A percentile compares a stretch with the other conserved stretches of the same genome.
Conservation (phyloP, 2,329 filamentous ascomycete genomes). For the Rutstroemia sp. region DNA sequence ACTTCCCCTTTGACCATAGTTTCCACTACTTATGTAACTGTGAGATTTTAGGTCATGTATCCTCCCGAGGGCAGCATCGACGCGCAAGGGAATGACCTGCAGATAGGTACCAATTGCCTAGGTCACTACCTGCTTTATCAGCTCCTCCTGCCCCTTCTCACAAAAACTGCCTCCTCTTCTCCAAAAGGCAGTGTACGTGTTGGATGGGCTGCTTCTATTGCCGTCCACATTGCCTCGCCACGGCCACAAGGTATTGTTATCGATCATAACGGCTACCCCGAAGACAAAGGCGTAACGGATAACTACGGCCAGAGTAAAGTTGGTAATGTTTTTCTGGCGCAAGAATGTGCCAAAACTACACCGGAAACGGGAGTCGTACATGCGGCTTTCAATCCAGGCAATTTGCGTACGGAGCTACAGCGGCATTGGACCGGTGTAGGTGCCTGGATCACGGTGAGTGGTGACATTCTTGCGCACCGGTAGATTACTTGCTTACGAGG, state of each 20-base stretch:
- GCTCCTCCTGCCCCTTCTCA: slow-evolving; percentile 24
- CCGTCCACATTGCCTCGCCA: slow-evolving; percentile 12
- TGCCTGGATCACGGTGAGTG: background rate
- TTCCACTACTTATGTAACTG: background rate
- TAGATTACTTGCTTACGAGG: background rate
- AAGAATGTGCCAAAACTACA: slow-evolving; percentile 8
- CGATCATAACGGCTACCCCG: background rate
- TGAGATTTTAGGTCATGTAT: slow-evolving; percentile 24
- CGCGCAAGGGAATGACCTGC: slow-evolving; percentile 28
- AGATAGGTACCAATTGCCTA: slow-evolving; percentile 26
- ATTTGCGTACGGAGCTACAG: slow-evolving; percentile 10
- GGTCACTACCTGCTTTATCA: slow-evolving; percentile 32
- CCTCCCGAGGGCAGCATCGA: slow-evolving; percentile 24
- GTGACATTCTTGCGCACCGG: slow-evolving; percentile 1
- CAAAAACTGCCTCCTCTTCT: slow-evolving; percentile 5
- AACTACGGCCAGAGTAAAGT: slow-evolving; percentile 18
- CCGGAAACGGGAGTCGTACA: slow-evolving; percentile 11
- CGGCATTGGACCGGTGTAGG: background rate
- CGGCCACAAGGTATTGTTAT: slow-evolving; percentile 12
- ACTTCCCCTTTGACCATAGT: background rate
- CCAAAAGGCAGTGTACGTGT: slow-evolving; percentile 13
- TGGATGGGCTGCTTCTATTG: slow-evolving; percentile 15
- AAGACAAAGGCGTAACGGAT: background rate
- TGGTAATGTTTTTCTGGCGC: slow-evolving; percentile 17
- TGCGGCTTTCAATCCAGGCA: slow-evolving; percentile 14